Percentiles rank a stretch among this genome's conserved stretches.
Evolutionary conservation across 768 basidiomycete genomes (phyloP).

Genomic region (Lactarius sp.): DNA sequence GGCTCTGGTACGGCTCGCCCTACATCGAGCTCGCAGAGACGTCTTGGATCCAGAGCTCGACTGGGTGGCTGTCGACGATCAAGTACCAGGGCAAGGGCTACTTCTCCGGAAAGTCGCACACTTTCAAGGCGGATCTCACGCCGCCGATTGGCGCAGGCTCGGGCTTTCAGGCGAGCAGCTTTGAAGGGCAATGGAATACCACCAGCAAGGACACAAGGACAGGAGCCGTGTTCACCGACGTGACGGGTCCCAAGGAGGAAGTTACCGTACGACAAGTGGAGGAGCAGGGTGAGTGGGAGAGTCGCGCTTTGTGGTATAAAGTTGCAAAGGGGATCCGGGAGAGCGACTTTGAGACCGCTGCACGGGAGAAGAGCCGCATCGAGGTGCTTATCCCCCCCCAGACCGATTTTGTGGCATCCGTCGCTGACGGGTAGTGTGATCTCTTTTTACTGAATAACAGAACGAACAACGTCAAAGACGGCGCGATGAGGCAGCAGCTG

Average conservation of each 20-base stretch:
- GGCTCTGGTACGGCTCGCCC: conserved; percentile 84
- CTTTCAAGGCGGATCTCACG: conserved; percentile 79
- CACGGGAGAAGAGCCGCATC: conserved; percentile 81
- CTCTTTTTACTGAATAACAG: conserved; percentile 37
- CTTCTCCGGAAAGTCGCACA: conserved; percentile 88
- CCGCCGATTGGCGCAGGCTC: conserved; percentile 35
- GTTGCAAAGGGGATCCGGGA: conserved; percentile 90
- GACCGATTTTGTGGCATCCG: not conserved
- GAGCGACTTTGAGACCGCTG: conserved; percentile 90
- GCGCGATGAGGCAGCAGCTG: conserved; percentile 73
- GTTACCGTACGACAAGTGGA: conserved; percentile 57
- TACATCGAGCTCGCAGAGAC: conserved; percentile 88
- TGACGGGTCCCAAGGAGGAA: conserved; percentile 67
- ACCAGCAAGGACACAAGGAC: conserved; percentile 49
- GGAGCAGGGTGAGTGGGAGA: conserved; percentile 80
- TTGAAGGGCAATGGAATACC: conserved; percentile 82
- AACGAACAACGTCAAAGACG: conserved; percentile 89
- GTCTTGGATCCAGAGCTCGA: conserved; percentile 68
- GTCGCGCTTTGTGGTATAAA: conserved; percentile 72
- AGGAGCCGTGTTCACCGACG: conserved; percentile 68
- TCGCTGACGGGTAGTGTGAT: too few relatives aligned
- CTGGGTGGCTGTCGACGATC: conserved; percentile 54
- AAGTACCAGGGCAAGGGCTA: conserved; percentile 96
- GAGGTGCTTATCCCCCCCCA: conserved; percentile 53
- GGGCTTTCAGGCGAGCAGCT: conserved; percentile 36